A percentile compares a stretch with the other conserved stretches of the same genome.
Evolutionary conservation across 2,329 filamentous ascomycete species (phyloP).

Genomic region (Aspergillus sp.): DNA sequence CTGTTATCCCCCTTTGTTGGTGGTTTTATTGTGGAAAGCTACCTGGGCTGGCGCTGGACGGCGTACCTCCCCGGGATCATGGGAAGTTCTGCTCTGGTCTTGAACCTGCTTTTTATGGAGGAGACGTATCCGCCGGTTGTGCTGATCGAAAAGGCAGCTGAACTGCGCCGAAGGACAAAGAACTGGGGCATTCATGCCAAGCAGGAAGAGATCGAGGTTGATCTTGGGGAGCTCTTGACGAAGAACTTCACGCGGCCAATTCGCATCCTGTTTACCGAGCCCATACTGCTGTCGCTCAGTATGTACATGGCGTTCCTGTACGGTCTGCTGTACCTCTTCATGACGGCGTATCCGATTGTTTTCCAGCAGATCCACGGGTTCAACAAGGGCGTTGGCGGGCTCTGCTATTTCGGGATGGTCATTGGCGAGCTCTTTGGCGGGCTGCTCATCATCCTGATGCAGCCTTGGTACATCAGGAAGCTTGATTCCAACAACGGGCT

Average conservation of each 20-base stretch:
- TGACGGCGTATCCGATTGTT: constrained; percentile 28
- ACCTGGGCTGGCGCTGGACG: constrained; percentile 43
- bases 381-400: constrained; percentile 58
- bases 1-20: constrained; percentile 45
- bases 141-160: constrained; percentile 42
- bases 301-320: constrained; percentile 26
- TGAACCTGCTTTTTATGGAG: constrained; percentile 32
- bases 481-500: constrained; percentile 55
- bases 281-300: constrained; percentile 27
- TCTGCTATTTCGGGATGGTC: constrained; percentile 80
- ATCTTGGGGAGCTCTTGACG: constrained; percentile 35
- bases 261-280: constrained; percentile 27
- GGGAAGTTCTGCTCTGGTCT: constrained; percentile 35
- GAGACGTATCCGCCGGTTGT: constrained; percentile 47
- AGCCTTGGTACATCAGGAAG: constrained; percentile 59
- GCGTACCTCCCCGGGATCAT: constrained; percentile 42
- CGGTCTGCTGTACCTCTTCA: constrained; percentile 17
- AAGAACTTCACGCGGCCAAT: constrained; percentile 38
- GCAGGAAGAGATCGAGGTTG: constrained; percentile 40
- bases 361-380: constrained; percentile 54
- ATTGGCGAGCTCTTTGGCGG: constrained; percentile 62
- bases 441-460: constrained; percentile 52
- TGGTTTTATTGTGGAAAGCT: constrained; percentile 43
- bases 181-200: constrained; percentile 50
- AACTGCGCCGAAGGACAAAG: constrained; percentile 41